Percentiles rank a stretch among this genome's conserved stretches.
Conservation (phyloP, 2,329 filamentous ascomycete species). For the Nemania abortiva region DNA sequence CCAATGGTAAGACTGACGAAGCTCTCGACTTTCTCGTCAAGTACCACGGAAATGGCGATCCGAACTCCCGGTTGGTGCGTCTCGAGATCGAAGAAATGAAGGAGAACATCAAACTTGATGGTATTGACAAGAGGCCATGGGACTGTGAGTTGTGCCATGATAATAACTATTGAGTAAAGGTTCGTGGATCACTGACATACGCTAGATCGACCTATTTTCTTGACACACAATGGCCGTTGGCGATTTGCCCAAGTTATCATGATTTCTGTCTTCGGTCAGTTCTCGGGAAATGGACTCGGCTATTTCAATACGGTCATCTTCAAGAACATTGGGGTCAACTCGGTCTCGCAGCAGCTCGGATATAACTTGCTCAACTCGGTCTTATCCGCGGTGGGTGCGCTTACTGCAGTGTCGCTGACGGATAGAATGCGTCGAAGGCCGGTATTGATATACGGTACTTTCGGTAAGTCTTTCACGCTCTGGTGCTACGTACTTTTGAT, state of each 20-base stretch:
- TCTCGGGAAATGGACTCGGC: slow-evolving; percentile 63
- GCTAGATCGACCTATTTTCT: slow-evolving; percentile 58
- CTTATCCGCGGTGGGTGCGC: slow-evolving; percentile 59
- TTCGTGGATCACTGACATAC: slow-evolving; percentile 21
- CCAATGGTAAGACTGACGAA: slow-evolving; percentile 56
- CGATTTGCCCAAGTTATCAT: slow-evolving; percentile 62
- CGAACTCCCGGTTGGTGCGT: slow-evolving; percentile 54
- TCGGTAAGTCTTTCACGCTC: slow-evolving; percentile 46
- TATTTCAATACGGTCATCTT: slow-evolving; percentile 65
- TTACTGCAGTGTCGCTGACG: slow-evolving; percentile 57
- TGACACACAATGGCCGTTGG: slow-evolving; percentile 61
- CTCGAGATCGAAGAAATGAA: slow-evolving; percentile 59
- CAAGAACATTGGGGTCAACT: slow-evolving; percentile 54
- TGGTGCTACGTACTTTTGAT: slow-evolving; percentile 12
- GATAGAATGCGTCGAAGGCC: slow-evolving; percentile 62
- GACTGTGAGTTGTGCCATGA: slow-evolving; percentile 54
- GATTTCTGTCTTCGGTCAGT: slow-evolving; percentile 65
- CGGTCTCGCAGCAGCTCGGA: slow-evolving; percentile 56
- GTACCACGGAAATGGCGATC: slow-evolving; percentile 59
- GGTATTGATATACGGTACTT: slow-evolving; percentile 59
- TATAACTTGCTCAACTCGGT: slow-evolving; percentile 63
- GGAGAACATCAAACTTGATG: slow-evolving; percentile 58
- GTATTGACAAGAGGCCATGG: slow-evolving; percentile 61
- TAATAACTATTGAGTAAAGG: background rate
- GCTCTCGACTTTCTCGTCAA: slow-evolving; percentile 57